A percentile compares a stretch with the other conserved stretches of the same genome.
phyloP scores from a whole-genome alignment of 169 alveolate species.

The Neospora caninum region DNA sequence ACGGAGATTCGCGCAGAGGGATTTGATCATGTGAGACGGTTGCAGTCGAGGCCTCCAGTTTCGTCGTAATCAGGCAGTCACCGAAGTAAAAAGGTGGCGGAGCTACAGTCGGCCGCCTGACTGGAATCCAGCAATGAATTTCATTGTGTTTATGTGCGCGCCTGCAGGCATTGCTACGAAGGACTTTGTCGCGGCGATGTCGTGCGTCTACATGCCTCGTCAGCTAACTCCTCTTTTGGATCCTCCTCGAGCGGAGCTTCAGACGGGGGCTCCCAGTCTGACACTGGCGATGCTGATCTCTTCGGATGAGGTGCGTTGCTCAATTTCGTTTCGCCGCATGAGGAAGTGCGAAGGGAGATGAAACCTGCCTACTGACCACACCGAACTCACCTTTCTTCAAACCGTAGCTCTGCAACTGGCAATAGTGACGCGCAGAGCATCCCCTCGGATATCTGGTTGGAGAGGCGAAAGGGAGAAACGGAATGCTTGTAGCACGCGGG shows the following conservation, averaged over 20 bases:
- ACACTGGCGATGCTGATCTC: not conserved
- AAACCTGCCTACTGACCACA: too few relatives aligned
- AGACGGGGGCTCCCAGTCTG: not conserved
- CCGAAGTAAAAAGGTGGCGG: not conserved
- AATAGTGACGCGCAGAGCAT: too few relatives aligned
- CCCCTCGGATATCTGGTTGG: too few relatives aligned
- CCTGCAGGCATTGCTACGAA: not conserved
- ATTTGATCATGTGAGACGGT: too few relatives aligned
- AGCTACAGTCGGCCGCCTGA: not conserved
- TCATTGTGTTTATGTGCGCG: not conserved
- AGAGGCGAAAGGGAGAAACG: too few relatives aligned
- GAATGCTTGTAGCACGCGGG: too few relatives aligned
- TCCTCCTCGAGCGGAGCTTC: conserved; percentile 7
- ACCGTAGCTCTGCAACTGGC: too few relatives aligned
- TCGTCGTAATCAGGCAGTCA: too few relatives aligned
- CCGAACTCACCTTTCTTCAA: too few relatives aligned
- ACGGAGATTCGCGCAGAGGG: too few relatives aligned
- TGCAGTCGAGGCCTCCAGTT: too few relatives aligned
- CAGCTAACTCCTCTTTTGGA: not conserved
- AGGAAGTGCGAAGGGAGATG: not conserved
- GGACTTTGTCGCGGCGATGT: conserved; percentile 3
- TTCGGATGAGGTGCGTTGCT: not conserved
- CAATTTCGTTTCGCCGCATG: not conserved
- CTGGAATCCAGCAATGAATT: not conserved
- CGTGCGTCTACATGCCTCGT: conserved; percentile 15